Evolutionary conservation across 306 rosid genomes (phyloP), one percentile per base, ranked within the genome.

Genomic region (Cicer yamashitae): DNA sequence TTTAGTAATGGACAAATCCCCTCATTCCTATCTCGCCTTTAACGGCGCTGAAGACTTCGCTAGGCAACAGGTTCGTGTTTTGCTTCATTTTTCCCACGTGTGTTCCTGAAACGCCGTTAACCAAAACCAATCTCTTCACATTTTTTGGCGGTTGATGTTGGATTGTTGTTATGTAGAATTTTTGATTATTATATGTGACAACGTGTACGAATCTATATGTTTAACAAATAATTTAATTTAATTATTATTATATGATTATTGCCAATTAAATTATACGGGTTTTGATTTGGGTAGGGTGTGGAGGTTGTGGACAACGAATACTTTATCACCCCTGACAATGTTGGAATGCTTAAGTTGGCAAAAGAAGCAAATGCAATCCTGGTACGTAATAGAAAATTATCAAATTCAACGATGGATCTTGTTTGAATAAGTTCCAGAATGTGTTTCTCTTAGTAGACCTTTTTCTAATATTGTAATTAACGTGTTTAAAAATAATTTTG

Each of bases 1-100:
- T 0, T 91, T 96, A 11, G 97, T 96, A 0, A 92, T 96, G 99
- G 99, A 96, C 3, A 92, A 89, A 68, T 96, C 99, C 22, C 99
- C 99, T 0, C 99, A 96, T 80, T 96, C 99, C 71, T 96, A 96
- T 68, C 89, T 96, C 0, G 99, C 93, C 30, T 96, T 92, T 70
- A 44, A 84, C 7, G 99, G 99, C 47, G 99, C 99, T 0, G 98
- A 96, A 71, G 82, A 86, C 0, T 96, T 96, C 51, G 98, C 99
- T 3, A 67, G 93, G 45, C 72, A 92, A 43, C 96, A 96, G 98
- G 98, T 92, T 13, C 56, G 18, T n/a, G 18, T n/a, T 2, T 5
- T 25, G 8, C 5, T 2, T 1, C 15, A 13, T 14, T 13, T 3
- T 30, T 17, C 37, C 34, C 30, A 25, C 30, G n/a, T 14, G 48